A percentile compares a stretch with the other conserved stretches of the same genome.
Conservation (phyloP, 208 protist genomes). For the Wallacemonas sp. region DNA sequence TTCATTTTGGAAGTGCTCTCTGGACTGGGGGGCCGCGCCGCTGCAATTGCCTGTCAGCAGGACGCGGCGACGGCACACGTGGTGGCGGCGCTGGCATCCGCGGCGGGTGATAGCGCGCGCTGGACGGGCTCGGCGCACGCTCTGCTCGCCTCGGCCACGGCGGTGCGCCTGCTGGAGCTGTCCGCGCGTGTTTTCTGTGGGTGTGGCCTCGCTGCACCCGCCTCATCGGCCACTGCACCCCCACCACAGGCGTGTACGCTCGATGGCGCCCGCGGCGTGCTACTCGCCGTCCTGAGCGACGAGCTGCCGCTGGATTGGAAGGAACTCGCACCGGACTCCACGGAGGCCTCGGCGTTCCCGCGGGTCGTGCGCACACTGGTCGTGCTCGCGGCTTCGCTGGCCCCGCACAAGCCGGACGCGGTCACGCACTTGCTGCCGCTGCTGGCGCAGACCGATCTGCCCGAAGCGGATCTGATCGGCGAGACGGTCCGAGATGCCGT, state of each 20-base stretch:
- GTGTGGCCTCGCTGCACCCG: background rate
- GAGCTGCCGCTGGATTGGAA: conserved; percentile 60
- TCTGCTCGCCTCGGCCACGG: background rate
- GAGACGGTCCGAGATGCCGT: conserved; percentile 21
- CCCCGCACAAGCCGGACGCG: conserved; percentile 18
- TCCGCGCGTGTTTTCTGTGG: background rate
- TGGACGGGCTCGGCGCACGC: conserved; percentile 1
- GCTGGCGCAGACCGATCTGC: conserved; percentile 37
- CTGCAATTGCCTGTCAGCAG: background rate
- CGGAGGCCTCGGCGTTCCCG: conserved; percentile 24
- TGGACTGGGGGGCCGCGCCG: background rate
- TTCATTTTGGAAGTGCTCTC: background rate
- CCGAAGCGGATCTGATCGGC: conserved; percentile 16
- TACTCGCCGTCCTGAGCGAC: conserved; percentile 26
- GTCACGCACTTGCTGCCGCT: conserved; percentile 41
- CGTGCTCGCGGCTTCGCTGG: conserved; percentile 16
- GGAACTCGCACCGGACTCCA: conserved; percentile 33
- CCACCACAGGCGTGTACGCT: background rate
- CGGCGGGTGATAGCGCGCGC: background rate
- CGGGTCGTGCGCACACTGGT: conserved; percentile 32
- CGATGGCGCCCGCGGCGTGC: background rate
- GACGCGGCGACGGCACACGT: background rate
- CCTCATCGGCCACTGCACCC: too few species aligned
- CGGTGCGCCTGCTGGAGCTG: conserved; percentile 7
- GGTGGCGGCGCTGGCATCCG: background rate